Conservation (phyloP, 1,284 basidiomycete species). For the Cutaneotrichosporon mucoides region DNA sequence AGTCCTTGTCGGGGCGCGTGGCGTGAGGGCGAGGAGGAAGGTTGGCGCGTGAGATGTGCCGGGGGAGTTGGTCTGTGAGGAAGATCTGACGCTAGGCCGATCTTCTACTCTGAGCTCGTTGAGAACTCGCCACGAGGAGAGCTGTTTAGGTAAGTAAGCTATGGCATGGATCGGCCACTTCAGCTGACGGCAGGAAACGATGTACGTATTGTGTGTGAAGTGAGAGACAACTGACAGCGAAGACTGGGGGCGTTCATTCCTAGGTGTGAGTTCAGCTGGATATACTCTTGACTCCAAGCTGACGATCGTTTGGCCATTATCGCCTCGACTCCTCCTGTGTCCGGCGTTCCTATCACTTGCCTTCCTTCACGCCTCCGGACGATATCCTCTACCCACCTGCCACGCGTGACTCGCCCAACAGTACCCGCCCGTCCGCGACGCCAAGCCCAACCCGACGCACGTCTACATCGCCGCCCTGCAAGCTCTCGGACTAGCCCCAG, state of each 20-base stretch:
- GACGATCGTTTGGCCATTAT: neutral
- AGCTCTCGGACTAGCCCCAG: conserved; percentile 59
- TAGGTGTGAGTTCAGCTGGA: conserved; percentile 37
- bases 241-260: conserved; percentile 69
- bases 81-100: conserved; percentile 28
- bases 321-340: neutral
- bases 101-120: conserved; percentile 73
- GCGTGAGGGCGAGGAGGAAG: neutral
- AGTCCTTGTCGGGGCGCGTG: conserved; percentile 30
- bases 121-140: conserved; percentile 64
- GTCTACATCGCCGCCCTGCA: conserved; percentile 77
- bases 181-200: conserved; percentile 34
- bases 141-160: conserved; percentile 63
- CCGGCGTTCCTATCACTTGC: neutral
- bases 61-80: neutral
- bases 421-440: conserved; percentile 72
- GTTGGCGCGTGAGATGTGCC: neutral
- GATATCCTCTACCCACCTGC: too few relatives aligned
- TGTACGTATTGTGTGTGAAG: conserved; percentile 23
- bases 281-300: neutral
- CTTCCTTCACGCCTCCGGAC: too few relatives aligned
- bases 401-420: conserved; percentile 7
- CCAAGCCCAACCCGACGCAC: conserved; percentile 80
- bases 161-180: too few relatives aligned
- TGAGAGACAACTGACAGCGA: conserved; percentile 1